These are phyloP conservation scores for Geosmithia putterillii DNA, from an alignment of 2,329 filamentous ascomycete genomes.

Conservation along the genomic window DNA sequence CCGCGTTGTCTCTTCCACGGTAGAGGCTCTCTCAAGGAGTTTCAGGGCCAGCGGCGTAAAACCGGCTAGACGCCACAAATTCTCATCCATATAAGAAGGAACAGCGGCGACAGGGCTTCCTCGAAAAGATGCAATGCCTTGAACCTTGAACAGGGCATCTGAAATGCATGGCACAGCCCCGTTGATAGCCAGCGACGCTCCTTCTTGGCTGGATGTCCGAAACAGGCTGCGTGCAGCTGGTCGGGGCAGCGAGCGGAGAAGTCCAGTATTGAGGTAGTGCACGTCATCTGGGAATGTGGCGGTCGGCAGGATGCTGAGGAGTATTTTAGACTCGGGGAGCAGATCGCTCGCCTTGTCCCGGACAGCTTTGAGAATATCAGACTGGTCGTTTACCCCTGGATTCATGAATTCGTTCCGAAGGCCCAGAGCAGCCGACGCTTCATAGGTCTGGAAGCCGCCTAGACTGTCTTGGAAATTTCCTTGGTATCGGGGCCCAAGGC, in stretches of 20 bases:
- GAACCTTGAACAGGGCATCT: constrained; percentile 69
- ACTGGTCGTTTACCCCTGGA: constrained; percentile 78
- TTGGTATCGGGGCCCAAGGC: constrained; percentile 80
- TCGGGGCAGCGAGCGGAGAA: constrained; percentile 66
- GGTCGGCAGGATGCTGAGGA: constrained; percentile 73
- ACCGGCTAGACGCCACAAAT: constrained; percentile 84
- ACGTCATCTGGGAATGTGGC: constrained; percentile 75
- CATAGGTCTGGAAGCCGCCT: constrained; percentile 92
- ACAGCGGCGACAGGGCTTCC: constrained; percentile 72
- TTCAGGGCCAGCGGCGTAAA: constrained; percentile 79
- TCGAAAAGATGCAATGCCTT: constrained; percentile 71
- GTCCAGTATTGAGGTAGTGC: constrained; percentile 61
- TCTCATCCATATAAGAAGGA: constrained; percentile 80
- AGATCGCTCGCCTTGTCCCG: constrained; percentile 72
- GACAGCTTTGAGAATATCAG: constrained; percentile 83
- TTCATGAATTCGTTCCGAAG: constrained; percentile 85
- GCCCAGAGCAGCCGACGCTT: constrained; percentile 80
- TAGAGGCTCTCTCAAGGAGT: constrained; percentile 65
- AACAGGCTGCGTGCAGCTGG: constrained; percentile 51
- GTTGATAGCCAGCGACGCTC: constrained; percentile 75
- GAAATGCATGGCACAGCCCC: constrained; percentile 78
- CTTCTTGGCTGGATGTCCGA: constrained; percentile 27
- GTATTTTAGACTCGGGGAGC: constrained; percentile 66
- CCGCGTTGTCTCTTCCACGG: constrained; percentile 57
- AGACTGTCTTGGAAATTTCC: constrained; percentile 96